A percentile compares a stretch with the other conserved stretches of the same genome.
Evolutionary conservation across 495 filamentous ascomycete genomes (phyloP).

Genomic region (Halenospora varia): DNA sequence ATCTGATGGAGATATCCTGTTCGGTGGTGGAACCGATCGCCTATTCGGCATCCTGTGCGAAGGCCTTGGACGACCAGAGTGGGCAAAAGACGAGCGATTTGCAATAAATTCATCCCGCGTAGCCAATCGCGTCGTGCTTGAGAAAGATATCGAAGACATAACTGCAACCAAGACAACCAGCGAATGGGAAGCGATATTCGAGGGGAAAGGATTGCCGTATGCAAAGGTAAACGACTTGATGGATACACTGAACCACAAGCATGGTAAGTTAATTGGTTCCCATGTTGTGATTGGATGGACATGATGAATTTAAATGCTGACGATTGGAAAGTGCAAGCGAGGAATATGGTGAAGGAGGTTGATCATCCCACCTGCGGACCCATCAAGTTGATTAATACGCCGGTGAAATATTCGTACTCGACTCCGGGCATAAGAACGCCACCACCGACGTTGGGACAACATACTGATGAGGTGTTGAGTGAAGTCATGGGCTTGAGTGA

Average conservation of each 20-base stretch:
- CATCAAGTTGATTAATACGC: slow-evolving; percentile 84
- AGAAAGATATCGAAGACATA: slow-evolving; percentile 66
- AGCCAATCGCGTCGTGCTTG: slow-evolving; percentile 67
- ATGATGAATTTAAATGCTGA: neutral
- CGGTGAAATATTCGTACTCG: slow-evolving; percentile 85
- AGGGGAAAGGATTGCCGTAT: slow-evolving; percentile 90
- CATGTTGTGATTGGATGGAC: neutral
- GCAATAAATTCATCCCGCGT: slow-evolving; percentile 77
- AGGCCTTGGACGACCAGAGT: slow-evolving; percentile 68
- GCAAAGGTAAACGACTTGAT: slow-evolving; percentile 90
- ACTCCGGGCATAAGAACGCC: slow-evolving; percentile 67
- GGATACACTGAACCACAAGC: slow-evolving; percentile 73
- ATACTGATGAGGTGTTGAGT: slow-evolving; percentile 78
- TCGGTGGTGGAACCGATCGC: slow-evolving; percentile 88
- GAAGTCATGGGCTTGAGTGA: slow-evolving; percentile 37
- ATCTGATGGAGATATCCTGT: slow-evolving; percentile 78
- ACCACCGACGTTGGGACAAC: slow-evolving; percentile 83
- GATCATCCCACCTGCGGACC: slow-evolving; percentile 77
- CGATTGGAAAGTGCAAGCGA: slow-evolving; percentile 50
- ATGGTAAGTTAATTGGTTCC: slow-evolving; percentile 43
- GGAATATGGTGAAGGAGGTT: slow-evolving; percentile 82
- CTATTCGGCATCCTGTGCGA: slow-evolving; percentile 81
- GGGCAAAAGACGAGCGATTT: slow-evolving; percentile 71
- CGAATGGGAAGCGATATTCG: slow-evolving; percentile 87
- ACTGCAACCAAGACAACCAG: slow-evolving; percentile 73